Evolutionary conservation across 106 monocot genomes (phyloP), one percentile per base, ranked within the genome.

Genomic region (Allium sativum): DNA sequence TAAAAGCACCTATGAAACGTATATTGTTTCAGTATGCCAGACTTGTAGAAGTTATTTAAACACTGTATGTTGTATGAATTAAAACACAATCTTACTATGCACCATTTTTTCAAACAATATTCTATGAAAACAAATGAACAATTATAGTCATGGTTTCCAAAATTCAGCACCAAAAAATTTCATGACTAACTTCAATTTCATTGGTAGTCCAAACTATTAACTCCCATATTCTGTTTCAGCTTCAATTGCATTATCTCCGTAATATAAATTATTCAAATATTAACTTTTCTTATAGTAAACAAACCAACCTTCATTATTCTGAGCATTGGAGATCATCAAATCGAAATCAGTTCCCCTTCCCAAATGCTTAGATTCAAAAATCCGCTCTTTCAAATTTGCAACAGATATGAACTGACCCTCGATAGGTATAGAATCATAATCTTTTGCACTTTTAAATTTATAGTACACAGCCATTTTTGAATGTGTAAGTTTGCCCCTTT

Each of bases 371-470:
- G 82, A 84, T 75, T 98, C 96, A 74, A 98, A 98, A 78, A 98
- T 98, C 73, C 91, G 68, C 70, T 91, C 96, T 88, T 98, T 98
- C 70, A 98, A 65, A 74, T 75, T 88, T 20, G 61, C 87, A 82
- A 98, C 82, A 67, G 96, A 91, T 67, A 98, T 98, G 65, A 98
- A 91, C 72, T 98, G 96, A 19, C 96, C 91, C 73, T 91, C 96
- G 59, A 98, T 98, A 21, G 80, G 78, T 61, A 98, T 79, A 53
- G 87, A 85, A 65, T 98, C 87, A 63, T 69, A 98, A 77, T 84
- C 91, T 68, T 76, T 91, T 41, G 96, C 96, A 82, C 96, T 98
- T 73, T 98, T 98, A 81, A 98, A 98, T 78, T 98, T 98, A 73
- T 80, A 98, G 63, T 98, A 98, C 60, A 98, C 96, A 70, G 96